These are phyloP conservation scores for Leishmania lainsoni DNA, from an alignment of 208 protist species.

Conservation along the genomic window DNA sequence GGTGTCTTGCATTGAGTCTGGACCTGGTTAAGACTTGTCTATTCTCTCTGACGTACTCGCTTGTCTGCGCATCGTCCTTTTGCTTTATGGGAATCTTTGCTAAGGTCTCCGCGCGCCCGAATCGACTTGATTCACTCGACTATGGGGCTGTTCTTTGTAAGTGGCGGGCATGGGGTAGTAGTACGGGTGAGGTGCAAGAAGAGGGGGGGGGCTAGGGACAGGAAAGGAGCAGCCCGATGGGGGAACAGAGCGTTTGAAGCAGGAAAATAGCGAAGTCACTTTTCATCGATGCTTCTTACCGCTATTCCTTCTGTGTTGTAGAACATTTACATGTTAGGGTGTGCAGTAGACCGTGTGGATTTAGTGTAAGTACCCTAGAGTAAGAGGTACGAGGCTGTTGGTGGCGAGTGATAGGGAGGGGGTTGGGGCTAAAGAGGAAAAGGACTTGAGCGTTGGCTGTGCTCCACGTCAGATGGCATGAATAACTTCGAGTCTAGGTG, in stretches of 20 bases:
- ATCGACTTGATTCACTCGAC: neutral
- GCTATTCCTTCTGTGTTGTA: neutral
- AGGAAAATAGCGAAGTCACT: neutral
- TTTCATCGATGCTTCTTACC: neutral
- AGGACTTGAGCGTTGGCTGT: neutral
- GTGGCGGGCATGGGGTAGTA: neutral
- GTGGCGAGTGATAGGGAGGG: neutral
- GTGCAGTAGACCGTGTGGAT: neutral
- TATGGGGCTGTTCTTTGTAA: neutral
- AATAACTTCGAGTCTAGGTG: neutral
- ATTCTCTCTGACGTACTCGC: neutral
- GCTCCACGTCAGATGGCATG: neutral
- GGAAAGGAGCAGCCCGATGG: neutral
- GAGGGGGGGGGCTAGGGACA: neutral
- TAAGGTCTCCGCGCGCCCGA: neutral
- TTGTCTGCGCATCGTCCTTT: neutral
- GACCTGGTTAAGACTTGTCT: neutral
- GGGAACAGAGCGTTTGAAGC: neutral
- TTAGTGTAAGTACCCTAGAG: neutral
- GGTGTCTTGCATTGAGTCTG: neutral
- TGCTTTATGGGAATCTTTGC: neutral
- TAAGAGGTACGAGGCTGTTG: neutral
- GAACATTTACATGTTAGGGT: neutral
- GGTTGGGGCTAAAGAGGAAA: neutral
- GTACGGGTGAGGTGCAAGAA: neutral